Evolutionary conservation across 2,329 filamentous ascomycete genomes (phyloP).

Genomic region (Chaetomiaceae sp.): DNA sequence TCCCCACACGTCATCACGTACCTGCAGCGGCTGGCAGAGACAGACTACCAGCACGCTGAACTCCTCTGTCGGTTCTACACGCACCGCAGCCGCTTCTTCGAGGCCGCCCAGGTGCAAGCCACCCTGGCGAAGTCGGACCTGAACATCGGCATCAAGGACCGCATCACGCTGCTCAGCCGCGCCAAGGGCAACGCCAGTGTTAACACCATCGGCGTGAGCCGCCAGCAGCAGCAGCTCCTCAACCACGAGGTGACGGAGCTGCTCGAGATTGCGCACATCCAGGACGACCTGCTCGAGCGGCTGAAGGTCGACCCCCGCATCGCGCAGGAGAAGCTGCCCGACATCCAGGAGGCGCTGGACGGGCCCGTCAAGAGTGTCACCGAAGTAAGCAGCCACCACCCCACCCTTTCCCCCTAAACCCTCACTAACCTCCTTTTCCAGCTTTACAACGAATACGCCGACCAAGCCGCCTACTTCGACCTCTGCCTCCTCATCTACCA

Average conservation of each 20-base stretch:
- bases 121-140: conserved; percentile 81
- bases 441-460: conserved; percentile 91
- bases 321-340: conserved; percentile 51
- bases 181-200: conserved; percentile 92
- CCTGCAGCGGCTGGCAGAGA: conserved; percentile 66
- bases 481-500: conserved; percentile 90
- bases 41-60: conserved; percentile 74
- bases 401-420: background rate
- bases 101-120: conserved; percentile 81
- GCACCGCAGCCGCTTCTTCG: conserved; percentile 73
- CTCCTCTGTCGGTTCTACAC: conserved; percentile 90
- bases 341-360: conserved; percentile 64
- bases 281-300: conserved; percentile 81
- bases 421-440: conserved; percentile 31
- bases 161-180: conserved; percentile 82
- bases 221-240: conserved; percentile 77
- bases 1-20: conserved; percentile 84
- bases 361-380: conserved; percentile 72
- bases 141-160: conserved; percentile 67
- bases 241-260: conserved; percentile 79
- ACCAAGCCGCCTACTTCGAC: conserved; percentile 83
- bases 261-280: conserved; percentile 89
- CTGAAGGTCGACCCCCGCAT: conserved; percentile 69
- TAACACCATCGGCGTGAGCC: conserved; percentile 65
- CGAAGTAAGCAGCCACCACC: conserved; percentile 50